phyloP scores from a whole-genome alignment of 352 stramenopile genomes.

The Phytophthora lateralis region DNA sequence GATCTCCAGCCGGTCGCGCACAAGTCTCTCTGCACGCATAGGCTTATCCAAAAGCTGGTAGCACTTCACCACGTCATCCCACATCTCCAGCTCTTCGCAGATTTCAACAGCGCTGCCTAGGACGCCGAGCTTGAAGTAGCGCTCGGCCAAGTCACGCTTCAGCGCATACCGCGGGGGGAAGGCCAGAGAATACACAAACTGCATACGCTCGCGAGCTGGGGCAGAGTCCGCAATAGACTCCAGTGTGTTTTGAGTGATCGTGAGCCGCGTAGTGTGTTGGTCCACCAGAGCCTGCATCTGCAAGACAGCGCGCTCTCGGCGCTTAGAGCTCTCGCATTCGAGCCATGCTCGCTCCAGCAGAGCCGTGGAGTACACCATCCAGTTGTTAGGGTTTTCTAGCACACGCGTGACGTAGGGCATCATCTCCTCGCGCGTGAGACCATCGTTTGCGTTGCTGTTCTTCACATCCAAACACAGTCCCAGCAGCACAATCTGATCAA shows the following conservation, averaged over 20 bases:
- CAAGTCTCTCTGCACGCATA: slow-evolving; percentile 89
- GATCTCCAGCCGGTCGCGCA: slow-evolving; percentile 85
- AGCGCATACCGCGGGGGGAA: slow-evolving; percentile 95
- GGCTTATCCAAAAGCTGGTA: slow-evolving; percentile 93
- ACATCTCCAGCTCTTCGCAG: slow-evolving; percentile 95
- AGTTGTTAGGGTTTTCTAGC: slow-evolving; percentile 94
- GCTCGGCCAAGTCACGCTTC: slow-evolving; percentile 92
- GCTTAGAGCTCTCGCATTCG: slow-evolving; percentile 93
- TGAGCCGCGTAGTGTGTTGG: slow-evolving; percentile 94
- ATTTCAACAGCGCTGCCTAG: slow-evolving; percentile 91
- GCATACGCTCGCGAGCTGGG: slow-evolving; percentile 89
- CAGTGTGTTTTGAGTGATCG: slow-evolving; percentile 88
- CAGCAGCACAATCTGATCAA: slow-evolving; percentile 91
- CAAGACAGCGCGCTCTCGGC: slow-evolving; percentile 93
- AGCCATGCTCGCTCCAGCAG: slow-evolving; percentile 94
- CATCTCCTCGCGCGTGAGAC: slow-evolving; percentile 96
- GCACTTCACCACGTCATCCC: slow-evolving; percentile 97
- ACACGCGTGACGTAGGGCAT: slow-evolving; percentile 93
- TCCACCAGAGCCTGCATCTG: slow-evolving; percentile 97
- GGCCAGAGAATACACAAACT: slow-evolving; percentile 92
- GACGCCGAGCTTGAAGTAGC: slow-evolving; percentile 92
- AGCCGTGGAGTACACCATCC: slow-evolving; percentile 96
- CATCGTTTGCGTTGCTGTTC: slow-evolving; percentile 95
- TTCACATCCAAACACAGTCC: slow-evolving; percentile 97
- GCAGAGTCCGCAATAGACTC: slow-evolving; percentile 90